Percentiles rank a stretch among this genome's conserved stretches.
Conservation (phyloP, 352 stramenopile species). For the Phytophthora sp. region DNA sequence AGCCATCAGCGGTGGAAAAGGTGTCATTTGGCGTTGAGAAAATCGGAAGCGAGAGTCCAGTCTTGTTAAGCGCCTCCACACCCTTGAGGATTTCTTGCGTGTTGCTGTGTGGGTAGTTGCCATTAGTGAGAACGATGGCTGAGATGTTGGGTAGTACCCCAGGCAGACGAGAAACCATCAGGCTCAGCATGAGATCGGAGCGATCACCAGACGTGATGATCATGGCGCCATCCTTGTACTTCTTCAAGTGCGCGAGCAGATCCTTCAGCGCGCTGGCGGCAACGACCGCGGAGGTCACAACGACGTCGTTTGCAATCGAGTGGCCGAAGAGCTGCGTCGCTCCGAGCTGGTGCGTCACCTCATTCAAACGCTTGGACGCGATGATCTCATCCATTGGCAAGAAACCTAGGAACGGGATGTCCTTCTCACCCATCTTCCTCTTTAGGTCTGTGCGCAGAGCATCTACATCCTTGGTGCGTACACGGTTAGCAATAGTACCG, state of each 20-base stretch:
- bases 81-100: constrained; percentile 74
- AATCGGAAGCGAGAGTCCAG: constrained; percentile 74
- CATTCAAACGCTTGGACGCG: constrained; percentile 79
- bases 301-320: constrained; percentile 68
- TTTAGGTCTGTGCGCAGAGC: constrained; percentile 46
- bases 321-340: constrained; percentile 71
- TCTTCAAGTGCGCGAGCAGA: constrained; percentile 77
- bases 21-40: constrained; percentile 71
- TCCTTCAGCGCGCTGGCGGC: constrained; percentile 77
- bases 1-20: constrained; percentile 61
- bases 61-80: constrained; percentile 70
- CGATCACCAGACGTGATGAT: constrained; percentile 81
- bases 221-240: constrained; percentile 75
- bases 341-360: constrained; percentile 70
- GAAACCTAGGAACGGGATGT: constrained; percentile 70
- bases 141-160: constrained; percentile 74
- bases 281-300: constrained; percentile 70
- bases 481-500: constrained; percentile 78
- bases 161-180: constrained; percentile 71
- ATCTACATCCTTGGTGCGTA: constrained; percentile 44
- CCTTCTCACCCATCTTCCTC: constrained; percentile 39
- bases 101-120: constrained; percentile 77
- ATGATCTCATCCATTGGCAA: constrained; percentile 69
- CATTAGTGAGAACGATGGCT: constrained; percentile 79
- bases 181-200: constrained; percentile 71